Base-by-base conservation (phyloP, 495 filamentous ascomycete species). In the Apodospora peruviana region DNA sequence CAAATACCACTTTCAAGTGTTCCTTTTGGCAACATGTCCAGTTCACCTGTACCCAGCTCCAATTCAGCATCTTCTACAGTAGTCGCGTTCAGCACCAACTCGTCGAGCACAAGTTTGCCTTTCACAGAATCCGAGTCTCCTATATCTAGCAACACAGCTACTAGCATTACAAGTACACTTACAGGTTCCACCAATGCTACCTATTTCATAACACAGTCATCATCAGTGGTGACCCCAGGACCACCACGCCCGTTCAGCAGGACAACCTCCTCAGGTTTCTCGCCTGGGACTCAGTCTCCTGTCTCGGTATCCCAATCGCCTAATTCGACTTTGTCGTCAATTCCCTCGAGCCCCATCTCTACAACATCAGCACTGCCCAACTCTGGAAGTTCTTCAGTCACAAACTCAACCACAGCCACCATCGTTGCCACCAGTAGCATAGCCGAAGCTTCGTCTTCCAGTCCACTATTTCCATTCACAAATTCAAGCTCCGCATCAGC, bases 381-480 rank as follows among this genome's bases (percentile, higher is more conserved):
- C 25, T 37, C 45, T 8, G 14, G 19, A 18, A 47, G 16, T 14
- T 40, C 20, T 16, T 34, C 27, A 12, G 16, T 17, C 21, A n/a
- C 39, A 16, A 43, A 36, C 5, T 37, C 29, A 36, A n/a, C 14
- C 22, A 12, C 7, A 5, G 12, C 27, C 7, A 7, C 12, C 12
- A 32, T 32, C 27, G 5, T 12, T 32, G 32, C 14, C 20, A 46
- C 18, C 29, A 46, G 43, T 44, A 16, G 14, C n/a, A 47, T n/a
- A 23, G 12, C 40, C 20, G 14, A 8, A n/a, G 27, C 14, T 7
- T 14, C 8, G 14, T 14, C 27, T 1, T 43, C 38, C 7, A 46
- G 14, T 29, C 14, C 49, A 34, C 50, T 50, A 11, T 56, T 56
- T 29, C 50, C 61, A 18, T 32, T 39, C 27, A 23, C 49, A 32